Conservation (phyloP, 164 flowering plant species). For the Tinospora cordifolia region DNA sequence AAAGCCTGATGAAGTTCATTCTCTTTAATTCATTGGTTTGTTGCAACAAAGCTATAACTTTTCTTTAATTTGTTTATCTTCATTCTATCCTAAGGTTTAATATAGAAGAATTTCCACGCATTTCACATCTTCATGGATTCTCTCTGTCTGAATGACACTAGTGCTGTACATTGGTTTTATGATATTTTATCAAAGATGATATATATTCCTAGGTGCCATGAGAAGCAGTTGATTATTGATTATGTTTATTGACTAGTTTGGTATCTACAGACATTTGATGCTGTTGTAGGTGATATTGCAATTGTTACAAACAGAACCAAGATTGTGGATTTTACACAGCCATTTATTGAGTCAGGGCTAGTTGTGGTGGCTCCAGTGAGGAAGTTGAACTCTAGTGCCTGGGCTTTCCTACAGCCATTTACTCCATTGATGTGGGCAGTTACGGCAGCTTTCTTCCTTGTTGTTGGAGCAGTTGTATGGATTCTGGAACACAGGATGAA, state of each 20-base stretch:
- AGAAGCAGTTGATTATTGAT: background rate
- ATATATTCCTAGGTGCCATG: too few species aligned
- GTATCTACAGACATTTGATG: conserved; percentile 55
- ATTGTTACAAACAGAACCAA: conserved; percentile 59
- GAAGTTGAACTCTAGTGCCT: conserved; percentile 41
- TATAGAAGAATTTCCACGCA: too few species aligned
- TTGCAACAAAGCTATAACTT: too few species aligned
- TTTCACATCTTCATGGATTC: too few species aligned
- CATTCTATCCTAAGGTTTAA: too few species aligned
- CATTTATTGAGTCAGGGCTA: conserved; percentile 71
- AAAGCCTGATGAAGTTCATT: too few species aligned
- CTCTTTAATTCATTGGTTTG: too few species aligned
- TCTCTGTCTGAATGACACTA: too few species aligned
- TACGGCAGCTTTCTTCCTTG: conserved; percentile 51
- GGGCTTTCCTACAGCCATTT: conserved; percentile 78
- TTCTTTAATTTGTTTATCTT: too few species aligned
- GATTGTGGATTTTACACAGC: conserved; percentile 79
- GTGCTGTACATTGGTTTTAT: too few species aligned
- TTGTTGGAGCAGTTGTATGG: conserved; percentile 37
- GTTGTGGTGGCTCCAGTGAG: conserved; percentile 70
- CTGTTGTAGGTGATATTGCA: conserved; percentile 72
- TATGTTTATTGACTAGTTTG: conserved; percentile 5
- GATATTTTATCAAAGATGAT: too few species aligned
- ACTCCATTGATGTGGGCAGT: conserved; percentile 58
- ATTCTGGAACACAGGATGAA: conserved; percentile 33